phyloP scores from a whole-genome alignment of 1,284 basidiomycete species.

The Fomitiporia mediterranea region DNA sequence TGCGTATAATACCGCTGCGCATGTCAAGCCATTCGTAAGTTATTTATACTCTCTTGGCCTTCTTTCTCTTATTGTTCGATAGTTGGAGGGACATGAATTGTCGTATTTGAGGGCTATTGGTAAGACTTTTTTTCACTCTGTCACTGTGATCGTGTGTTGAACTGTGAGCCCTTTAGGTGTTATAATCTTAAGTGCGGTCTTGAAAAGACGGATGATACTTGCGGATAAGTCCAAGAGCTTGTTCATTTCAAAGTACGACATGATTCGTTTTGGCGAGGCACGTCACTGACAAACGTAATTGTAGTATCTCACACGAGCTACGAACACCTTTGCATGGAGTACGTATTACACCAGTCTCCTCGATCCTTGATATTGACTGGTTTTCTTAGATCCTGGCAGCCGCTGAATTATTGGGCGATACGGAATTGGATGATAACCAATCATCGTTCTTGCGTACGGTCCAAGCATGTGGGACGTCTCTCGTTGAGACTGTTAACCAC shows the following conservation, averaged over 20 bases:
- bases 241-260: constrained; percentile 80
- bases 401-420: constrained; percentile 84
- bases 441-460: constrained; percentile 85
- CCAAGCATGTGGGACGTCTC: constrained; percentile 80
- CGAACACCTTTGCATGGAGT: constrained; percentile 87
- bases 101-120: constrained; percentile 88
- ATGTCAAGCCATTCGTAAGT: constrained; percentile 74
- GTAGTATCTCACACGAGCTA: constrained; percentile 90
- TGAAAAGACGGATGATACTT: constrained; percentile 89
- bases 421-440: constrained; percentile 76
- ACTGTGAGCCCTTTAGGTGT: constrained; percentile 51
- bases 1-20: constrained; percentile 81
- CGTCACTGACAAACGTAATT: constrained; percentile 21
- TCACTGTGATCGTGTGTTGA: constrained; percentile 19
- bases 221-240: constrained; percentile 91
- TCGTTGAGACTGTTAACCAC: constrained; percentile 91
- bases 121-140: constrained; percentile 28
- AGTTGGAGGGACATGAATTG: constrained; percentile 89
- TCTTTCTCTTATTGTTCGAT: constrained; percentile 7
- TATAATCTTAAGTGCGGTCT: constrained; percentile 89
- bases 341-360: constrained; percentile 22
- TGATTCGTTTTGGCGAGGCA: constrained; percentile 16
- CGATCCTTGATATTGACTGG: not conserved
- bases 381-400: constrained; percentile 73
- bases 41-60: constrained; percentile 4